Base-by-base conservation (phyloP, 1,284 basidiomycete genomes). In the Ustilago shanxiensis region DNA sequence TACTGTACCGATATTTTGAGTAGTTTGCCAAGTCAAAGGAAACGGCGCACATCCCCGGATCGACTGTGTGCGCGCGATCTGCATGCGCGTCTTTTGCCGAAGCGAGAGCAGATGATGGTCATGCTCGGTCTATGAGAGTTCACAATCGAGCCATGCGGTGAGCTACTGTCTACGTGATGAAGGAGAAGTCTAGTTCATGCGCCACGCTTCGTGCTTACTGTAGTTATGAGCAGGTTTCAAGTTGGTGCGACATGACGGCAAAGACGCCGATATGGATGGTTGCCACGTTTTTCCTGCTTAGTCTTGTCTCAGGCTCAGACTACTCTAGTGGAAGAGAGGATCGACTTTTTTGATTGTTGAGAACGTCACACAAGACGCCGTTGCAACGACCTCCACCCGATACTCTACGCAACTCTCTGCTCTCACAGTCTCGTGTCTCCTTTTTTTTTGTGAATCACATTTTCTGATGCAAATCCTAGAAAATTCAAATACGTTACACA, bases 51-150 rank as follows among this genome's bases (percentile, higher is more conserved):
- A 35, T 60, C 64, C 64, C 64, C 64, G 57, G 64, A 66, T 60
- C 57, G 64, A 29, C 57, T 55, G 41, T 14, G 39, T 49, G 63
- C 50, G 56, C 49, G 50, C 63, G 56, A 65, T 53, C 63, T 53
- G 56, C 49, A 45, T 44, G 24, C 20, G 39, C 62, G 22, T 45
- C 44, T 45, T 45, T 45, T 20, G 44, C n/a, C 44, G 44, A 45
- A 45, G n/a, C 22, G 11, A 33, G 31, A 20, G 44, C 44, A 45
- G 44, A 11, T 45, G 44, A 20, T 45, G 44, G 49, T 50, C 49
- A 41, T 54, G 54, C 39, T 41, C 14, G 13, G 11, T 20, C n/a
- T 51, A 28, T 14, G n/a, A n/a, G 31, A 20, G 44, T 22, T 22
- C 44, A 8, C 44, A 3, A 45, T 45, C n/a, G 8, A n/a, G 44